Base-by-base conservation (phyloP, 179 eudicot genomes). In the Actinidia chinensis region DNA sequence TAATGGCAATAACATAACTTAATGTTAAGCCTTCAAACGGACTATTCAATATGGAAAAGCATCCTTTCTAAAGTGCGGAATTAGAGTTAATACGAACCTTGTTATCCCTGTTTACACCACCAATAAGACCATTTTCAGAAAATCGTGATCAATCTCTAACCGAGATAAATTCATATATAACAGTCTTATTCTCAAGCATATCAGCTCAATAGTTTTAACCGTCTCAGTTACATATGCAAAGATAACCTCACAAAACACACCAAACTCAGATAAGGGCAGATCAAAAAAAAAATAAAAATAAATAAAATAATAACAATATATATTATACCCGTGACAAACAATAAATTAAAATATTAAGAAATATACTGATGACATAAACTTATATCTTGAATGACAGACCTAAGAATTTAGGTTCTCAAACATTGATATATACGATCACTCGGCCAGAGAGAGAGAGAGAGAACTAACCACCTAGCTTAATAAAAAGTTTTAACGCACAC, bases 61-160 rank as follows among this genome's bases (percentile, higher is more conserved):
- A 46, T 72, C 98, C 98, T 90, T 86, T 85, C 98, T 80, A 66
- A 93, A 93, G 80, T 93, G 85, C 9, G 98, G 98, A 79, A 93
- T 90, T 68, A 77, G 44, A 23, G 97, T 93, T 58, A 93, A 85
- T 89, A 93, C 61, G 69, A 93, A 87, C 82, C 89, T 88, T 15
- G 98, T 92, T 60, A 47, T 84, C 98, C 98, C 98, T 93, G 88
- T 47, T n/a, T 36, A 51, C 64, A 66, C 71, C 55, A 75, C 4
- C 50, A 40, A 17, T 6, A 20, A 28, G 47, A 43, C 33, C 12
- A 66, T 65, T 17, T 63, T 65, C 51, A 66, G 11, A n/a, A 55
- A 65, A 14, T 59, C 54, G n/a, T 72, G 22, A 72, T 33, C n/a
- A 8, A 64, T 64, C 60, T 12, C 22, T 46, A 76, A 6, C 17